A percentile compares a stretch with the other conserved stretches of the same genome.
phyloP scores from a whole-genome alignment of 2,329 filamentous ascomycete species.

The Leptographium wingfieldii region DNA sequence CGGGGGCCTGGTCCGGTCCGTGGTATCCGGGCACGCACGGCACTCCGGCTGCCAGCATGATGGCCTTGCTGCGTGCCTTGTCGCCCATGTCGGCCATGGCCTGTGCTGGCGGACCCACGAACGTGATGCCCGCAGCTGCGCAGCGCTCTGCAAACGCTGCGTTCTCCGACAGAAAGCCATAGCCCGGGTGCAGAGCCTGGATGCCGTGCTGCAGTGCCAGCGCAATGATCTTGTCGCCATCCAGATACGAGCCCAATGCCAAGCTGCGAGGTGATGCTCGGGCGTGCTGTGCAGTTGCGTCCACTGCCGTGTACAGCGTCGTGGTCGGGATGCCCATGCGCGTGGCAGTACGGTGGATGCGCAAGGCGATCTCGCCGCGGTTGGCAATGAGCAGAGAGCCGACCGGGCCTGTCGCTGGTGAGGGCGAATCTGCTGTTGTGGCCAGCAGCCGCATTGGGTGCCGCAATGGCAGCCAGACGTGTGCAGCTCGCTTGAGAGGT shows the following conservation, averaged over 20 bases:
- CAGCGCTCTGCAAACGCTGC: constrained; percentile 79
- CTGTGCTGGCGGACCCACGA: constrained; percentile 78
- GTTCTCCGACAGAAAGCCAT: constrained; percentile 94
- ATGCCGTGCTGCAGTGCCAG: constrained; percentile 79
- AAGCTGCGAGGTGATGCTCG: constrained; percentile 72
- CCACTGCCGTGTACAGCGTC: constrained; percentile 88
- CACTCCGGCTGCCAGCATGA: constrained; percentile 91
- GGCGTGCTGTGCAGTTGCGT: constrained; percentile 78
- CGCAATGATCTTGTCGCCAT: constrained; percentile 82
- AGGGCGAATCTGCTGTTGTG: neutral
- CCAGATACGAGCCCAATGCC: constrained; percentile 80
- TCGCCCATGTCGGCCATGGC: constrained; percentile 87
- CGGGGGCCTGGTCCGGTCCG: constrained; percentile 63
- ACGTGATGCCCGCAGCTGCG: constrained; percentile 78
- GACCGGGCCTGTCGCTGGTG: constrained; percentile 27
- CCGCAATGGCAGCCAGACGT: constrained; percentile 29
- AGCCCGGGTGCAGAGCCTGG: constrained; percentile 87
- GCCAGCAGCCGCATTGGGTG: constrained; percentile 6
- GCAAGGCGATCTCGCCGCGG: constrained; percentile 89
- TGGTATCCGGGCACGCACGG: constrained; percentile 96
- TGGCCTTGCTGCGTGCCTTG: constrained; percentile 86
- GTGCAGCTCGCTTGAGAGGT: constrained; percentile 36
- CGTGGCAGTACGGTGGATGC: constrained; percentile 78
- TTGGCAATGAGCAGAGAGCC: constrained; percentile 91
- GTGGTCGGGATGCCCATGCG: constrained; percentile 86